phyloP scores from a whole-genome alignment of 108 stramenopile genomes.

The Bacterosira constricta region DNA sequence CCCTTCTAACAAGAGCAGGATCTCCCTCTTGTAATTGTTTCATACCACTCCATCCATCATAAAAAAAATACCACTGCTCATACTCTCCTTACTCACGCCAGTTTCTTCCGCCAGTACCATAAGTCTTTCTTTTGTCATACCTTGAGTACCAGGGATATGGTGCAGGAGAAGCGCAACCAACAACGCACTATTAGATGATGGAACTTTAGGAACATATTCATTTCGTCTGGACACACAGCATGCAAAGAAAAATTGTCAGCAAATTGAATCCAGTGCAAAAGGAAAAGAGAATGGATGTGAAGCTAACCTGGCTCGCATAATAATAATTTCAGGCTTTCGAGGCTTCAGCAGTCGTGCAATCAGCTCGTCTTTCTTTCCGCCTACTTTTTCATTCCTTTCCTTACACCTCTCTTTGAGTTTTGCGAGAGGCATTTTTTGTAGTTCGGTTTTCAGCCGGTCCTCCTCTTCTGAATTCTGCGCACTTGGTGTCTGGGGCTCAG shows the following conservation, averaged over 20 bases:
- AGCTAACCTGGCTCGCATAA: constrained; percentile 25
- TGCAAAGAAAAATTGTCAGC: neutral
- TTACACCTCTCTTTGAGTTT: constrained; percentile 51
- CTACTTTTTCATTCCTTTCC: constrained; percentile 50
- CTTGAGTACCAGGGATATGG: constrained; percentile 45
- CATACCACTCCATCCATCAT: constrained; percentile 62
- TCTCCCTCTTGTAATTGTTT: constrained; percentile 50
- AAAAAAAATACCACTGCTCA: constrained; percentile 64
- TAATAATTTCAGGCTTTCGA: constrained; percentile 54
- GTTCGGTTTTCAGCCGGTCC: constrained; percentile 5
- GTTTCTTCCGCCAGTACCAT: constrained; percentile 58
- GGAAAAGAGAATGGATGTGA: neutral
- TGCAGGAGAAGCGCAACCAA: constrained; percentile 59
- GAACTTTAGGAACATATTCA: constrained; percentile 58
- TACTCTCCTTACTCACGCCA: constrained; percentile 62
- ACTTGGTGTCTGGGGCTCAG: neutral
- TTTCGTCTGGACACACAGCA: constrained; percentile 35
- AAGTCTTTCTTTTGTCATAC: constrained; percentile 59
- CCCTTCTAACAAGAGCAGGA: constrained; percentile 55
- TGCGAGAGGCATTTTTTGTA: constrained; percentile 39
- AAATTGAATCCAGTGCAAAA: neutral
- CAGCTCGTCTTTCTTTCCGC: constrained; percentile 57
- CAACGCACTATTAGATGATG: constrained; percentile 54
- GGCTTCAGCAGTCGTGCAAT: constrained; percentile 57
- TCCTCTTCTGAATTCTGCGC: constrained; percentile 9